Evolutionary conservation across 148 eudicot species (phyloP), one percentile per base, ranked within the genome.

Genomic region (Chenopodium formosanum): DNA sequence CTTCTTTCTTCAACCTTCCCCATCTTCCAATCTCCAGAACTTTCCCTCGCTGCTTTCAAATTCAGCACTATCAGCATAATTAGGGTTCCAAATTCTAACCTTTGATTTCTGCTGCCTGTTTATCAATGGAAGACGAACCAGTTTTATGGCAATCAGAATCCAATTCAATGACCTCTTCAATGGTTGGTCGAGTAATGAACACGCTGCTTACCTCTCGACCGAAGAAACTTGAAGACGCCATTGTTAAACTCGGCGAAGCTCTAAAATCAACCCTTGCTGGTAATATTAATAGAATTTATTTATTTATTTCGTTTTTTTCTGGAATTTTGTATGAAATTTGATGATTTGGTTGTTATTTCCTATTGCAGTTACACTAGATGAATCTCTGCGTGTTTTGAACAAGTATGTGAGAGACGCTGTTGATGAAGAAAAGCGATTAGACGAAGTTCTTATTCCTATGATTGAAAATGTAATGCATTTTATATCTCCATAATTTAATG

Each of bases 381-480:
- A 92, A 29, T 94, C 97, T 66, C 84, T 94, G 75, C 83, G 85
- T 77, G 82, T 91, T 77, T 86, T 92, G 85, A 84, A 85, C 85
- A 86, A 88, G 83, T 90, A 88, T 69, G 83, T 94, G 27, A 82
- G 88, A 29, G 93, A 91, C 40, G 89, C 90, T 44, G 91, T 88
- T 37, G 89, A 88, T 58, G 87, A 85, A 81, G 85, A 78, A 79
- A 88, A 86, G 81, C 64, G 83, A 4, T 63, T 91, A 88, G 95
- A 92, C 48, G 91, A 89, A 73, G 88, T 94, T 86, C 87, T 92
- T 19, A 83, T 94, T 85, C 95, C 94, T 76, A 86, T 92, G 81
- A 83, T 87, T 69, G 87, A 94, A 87, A 91, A 87, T 84, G 97
- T 94, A 89, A 22, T 64, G 25, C 1, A 17, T 13, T 63, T 71